phyloP scores from a whole-genome alignment of 2,329 filamentous ascomycete genomes.

The Beauveria australis region DNA sequence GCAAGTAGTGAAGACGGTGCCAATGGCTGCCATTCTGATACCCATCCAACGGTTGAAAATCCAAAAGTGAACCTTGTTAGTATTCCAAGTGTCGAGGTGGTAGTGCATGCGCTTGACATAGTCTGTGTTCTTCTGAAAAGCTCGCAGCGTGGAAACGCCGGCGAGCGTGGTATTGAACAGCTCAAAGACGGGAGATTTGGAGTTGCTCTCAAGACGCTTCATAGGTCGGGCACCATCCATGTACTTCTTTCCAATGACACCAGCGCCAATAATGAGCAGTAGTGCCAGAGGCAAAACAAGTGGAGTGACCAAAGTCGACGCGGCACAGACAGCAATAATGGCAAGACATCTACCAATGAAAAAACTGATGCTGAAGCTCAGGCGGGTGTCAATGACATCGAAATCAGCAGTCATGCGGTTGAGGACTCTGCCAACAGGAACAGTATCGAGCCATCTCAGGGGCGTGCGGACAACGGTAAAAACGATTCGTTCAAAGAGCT shows the following conservation, averaged over 20 bases:
- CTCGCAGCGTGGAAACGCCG: conserved; percentile 67
- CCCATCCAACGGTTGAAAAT: conserved; percentile 72
- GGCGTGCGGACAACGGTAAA: conserved; percentile 62
- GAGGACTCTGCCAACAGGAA: conserved; percentile 66
- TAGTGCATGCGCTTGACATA: conserved; percentile 64
- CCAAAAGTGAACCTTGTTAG: conserved; percentile 59
- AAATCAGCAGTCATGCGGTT: conserved; percentile 77
- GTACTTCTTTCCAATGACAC: conserved; percentile 53
- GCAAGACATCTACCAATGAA: conserved; percentile 52
- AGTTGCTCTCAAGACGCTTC: conserved; percentile 68
- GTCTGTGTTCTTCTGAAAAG: conserved; percentile 58
- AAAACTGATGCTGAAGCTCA: conserved; percentile 56
- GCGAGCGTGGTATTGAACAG: conserved; percentile 66
- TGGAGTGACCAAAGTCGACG: conserved; percentile 59
- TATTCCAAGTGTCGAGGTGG: conserved; percentile 59
- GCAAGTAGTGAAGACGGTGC: conserved; percentile 58
- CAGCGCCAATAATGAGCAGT: conserved; percentile 47
- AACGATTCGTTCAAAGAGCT: conserved; percentile 59
- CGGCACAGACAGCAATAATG: conserved; percentile 57
- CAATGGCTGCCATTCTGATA: conserved; percentile 62
- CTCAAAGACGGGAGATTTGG: conserved; percentile 73
- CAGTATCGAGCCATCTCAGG: conserved; percentile 72
- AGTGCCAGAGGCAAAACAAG: conserved; percentile 55
- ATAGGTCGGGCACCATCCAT: conserved; percentile 64
- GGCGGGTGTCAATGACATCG: conserved; percentile 59